Percentiles rank a stretch among this genome's conserved stretches.
Evolutionary conservation across 768 basidiomycete species (phyloP).

Genomic region (Lactarius sp.): DNA sequence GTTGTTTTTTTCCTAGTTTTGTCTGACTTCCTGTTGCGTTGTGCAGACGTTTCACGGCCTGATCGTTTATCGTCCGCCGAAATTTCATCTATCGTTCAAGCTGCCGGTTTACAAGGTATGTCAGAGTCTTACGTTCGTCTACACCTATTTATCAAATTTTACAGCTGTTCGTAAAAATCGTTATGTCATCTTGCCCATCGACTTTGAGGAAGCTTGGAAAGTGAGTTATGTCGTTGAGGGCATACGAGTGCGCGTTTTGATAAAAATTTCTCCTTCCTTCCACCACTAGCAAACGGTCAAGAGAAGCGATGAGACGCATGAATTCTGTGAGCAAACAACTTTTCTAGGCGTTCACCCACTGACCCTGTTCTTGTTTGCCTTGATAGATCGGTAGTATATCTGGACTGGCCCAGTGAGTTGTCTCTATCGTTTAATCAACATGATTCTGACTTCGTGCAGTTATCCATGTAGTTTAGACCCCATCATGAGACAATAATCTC

Average conservation of each 20-base stretch:
- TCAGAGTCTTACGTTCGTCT: not conserved
- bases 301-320: conserved; percentile 91
- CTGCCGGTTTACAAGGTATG: conserved; percentile 91
- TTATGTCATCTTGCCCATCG: conserved; percentile 92
- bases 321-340: conserved; percentile 65
- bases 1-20: not conserved
- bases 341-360: conserved; percentile 10
- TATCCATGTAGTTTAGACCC: conserved; percentile 37
- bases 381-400: conserved; percentile 27
- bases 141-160: not conserved
- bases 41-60: conserved; percentile 88
- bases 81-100: conserved; percentile 93
- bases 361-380: conserved; percentile 20
- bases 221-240: conserved; percentile 53
- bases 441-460: conserved; percentile 25
- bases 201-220: conserved; percentile 99
- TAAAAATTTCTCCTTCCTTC: not conserved
- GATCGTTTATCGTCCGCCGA: conserved; percentile 95
- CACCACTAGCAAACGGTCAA: conserved; percentile 86
- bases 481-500: conserved; percentile 29
- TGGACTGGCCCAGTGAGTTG: conserved; percentile 36
- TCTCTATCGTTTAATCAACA: conserved; percentile 22
- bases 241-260: conserved; percentile 29
- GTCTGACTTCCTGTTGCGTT: not conserved
- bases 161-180: conserved; percentile 96